A percentile compares a stretch with the other conserved stretches of the same genome.
Evolutionary conservation across 2,329 filamentous ascomycete species (phyloP).

Genomic region (Sarocladiaceae sp.): DNA sequence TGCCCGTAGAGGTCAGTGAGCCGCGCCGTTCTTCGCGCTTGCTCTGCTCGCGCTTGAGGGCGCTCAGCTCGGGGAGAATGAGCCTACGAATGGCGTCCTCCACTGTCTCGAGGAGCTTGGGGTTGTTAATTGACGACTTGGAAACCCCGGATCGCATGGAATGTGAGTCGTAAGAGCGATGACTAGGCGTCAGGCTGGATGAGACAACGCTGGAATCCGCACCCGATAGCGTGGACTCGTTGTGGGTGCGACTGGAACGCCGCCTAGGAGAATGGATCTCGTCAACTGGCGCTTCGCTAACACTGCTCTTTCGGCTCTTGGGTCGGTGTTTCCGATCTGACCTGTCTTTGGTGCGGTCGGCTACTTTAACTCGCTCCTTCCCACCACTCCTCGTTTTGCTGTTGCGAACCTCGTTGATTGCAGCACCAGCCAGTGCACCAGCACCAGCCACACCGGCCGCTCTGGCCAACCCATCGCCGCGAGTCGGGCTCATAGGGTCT

Average conservation of each 20-base stretch:
- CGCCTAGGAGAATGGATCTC: conserved; percentile 40
- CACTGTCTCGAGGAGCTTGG: conserved; percentile 81
- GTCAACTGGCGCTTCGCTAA: conserved; percentile 41
- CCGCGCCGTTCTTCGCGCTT: conserved; percentile 64
- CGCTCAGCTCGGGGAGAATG: conserved; percentile 85
- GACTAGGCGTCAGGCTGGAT: conserved; percentile 46
- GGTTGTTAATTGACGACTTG: conserved; percentile 82
- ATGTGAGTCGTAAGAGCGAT: conserved; percentile 50
- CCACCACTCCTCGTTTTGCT: conserved; percentile 38
- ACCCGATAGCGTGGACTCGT: conserved; percentile 47
- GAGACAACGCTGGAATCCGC: conserved; percentile 50
- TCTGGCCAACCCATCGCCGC: conserved; percentile 30
- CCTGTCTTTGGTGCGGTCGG: conserved; percentile 38
- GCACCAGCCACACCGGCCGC: conserved; percentile 26
- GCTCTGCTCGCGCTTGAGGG: conserved; percentile 84
- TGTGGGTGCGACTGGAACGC: conserved; percentile 44
- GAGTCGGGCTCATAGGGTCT: conserved; percentile 36
- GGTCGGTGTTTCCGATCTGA: conserved; percentile 40
- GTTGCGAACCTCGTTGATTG: conserved; percentile 35
- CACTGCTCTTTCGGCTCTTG: conserved; percentile 45
- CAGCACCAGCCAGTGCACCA: conserved; percentile 29
- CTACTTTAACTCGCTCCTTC: conserved; percentile 35
- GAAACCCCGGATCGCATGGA: conserved; percentile 45
- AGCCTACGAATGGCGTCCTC: conserved; percentile 87
- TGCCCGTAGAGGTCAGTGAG: conserved; percentile 53